Evolutionary conservation across 495 filamentous ascomycete genomes (phyloP).

Genomic region (Pyrenopolyporus hunteri): DNA sequence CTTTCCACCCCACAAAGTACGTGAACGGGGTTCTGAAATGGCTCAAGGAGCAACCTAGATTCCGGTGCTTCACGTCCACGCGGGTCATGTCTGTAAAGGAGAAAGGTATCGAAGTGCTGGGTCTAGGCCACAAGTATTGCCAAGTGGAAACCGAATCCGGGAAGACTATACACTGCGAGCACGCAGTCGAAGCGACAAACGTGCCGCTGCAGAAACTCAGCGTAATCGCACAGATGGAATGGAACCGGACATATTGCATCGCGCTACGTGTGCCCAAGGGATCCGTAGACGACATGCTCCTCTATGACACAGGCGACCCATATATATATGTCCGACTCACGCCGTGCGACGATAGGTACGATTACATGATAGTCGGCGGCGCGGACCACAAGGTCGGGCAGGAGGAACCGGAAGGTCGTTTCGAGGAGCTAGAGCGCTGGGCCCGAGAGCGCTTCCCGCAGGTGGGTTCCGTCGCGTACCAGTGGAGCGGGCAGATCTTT

Average conservation of each 20-base stretch:
- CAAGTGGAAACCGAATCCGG: constrained; percentile 53
- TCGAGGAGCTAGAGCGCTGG: constrained; percentile 58
- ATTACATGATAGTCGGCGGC: constrained; percentile 64
- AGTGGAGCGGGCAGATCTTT: constrained; percentile 64
- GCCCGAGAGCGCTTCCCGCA: constrained; percentile 58
- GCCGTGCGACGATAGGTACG: constrained; percentile 56
- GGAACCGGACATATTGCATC: constrained; percentile 62
- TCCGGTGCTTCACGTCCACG: constrained; percentile 60
- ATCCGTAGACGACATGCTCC: constrained; percentile 56
- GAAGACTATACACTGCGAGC: constrained; percentile 52
- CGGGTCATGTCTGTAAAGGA: constrained; percentile 56
- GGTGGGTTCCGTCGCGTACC: constrained; percentile 56
- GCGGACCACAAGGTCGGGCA: constrained; percentile 68
- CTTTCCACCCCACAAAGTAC: constrained; percentile 65
- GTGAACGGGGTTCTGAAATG: constrained; percentile 56
- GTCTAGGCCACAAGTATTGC: constrained; percentile 48
- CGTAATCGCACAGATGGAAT: constrained; percentile 57
- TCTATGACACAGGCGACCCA: constrained; percentile 60
- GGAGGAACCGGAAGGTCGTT: constrained; percentile 50
- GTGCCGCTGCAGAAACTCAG: constrained; percentile 62
- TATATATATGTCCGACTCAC: constrained; percentile 64
- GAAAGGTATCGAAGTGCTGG: constrained; percentile 47
- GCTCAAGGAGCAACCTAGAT: constrained; percentile 56
- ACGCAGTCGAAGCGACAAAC: constrained; percentile 61
- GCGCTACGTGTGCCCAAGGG: constrained; percentile 60